Evolutionary conservation across 2,329 filamentous ascomycete species (phyloP).

Genomic region (Stromatinia cepivora): DNA sequence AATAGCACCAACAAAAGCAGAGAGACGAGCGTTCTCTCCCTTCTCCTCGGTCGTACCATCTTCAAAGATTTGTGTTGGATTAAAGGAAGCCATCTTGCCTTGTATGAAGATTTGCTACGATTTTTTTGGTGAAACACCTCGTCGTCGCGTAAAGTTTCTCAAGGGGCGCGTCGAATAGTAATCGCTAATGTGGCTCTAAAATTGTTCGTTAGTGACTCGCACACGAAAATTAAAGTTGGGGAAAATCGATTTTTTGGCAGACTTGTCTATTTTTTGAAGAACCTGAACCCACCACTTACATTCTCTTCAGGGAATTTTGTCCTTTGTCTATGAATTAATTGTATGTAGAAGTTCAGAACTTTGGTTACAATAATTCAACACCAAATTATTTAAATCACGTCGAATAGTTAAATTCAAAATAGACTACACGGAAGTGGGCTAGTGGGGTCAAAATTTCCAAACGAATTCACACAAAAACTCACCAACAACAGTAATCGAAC

Average conservation of each 20-base stretch:
- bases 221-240: slow-evolving; percentile 25
- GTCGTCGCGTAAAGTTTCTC: slow-evolving; percentile 25
- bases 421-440: slow-evolving; percentile 21
- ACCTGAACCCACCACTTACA: slow-evolving; percentile 16
- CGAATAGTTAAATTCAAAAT: slow-evolving; percentile 14
- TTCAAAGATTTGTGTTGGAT: slow-evolving; percentile 96
- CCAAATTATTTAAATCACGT: background rate
- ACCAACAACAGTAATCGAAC: slow-evolving; percentile 18
- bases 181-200: slow-evolving; percentile 24
- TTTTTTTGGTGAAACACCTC: slow-evolving; percentile 25
- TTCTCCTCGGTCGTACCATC: slow-evolving; percentile 97
- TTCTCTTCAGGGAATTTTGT: slow-evolving; percentile 11
- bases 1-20: slow-evolving; percentile 97
- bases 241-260: slow-evolving; percentile 21
- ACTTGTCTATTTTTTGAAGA: slow-evolving; percentile 12
- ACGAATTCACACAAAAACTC: slow-evolving; percentile 26
- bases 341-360: background rate
- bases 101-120: slow-evolving; percentile 21
- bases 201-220: slow-evolving; percentile 23
- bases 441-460: slow-evolving; percentile 25
- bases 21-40: slow-evolving; percentile 97
- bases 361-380: slow-evolving; percentile 8
- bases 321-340: background rate
- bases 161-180: slow-evolving; percentile 22
- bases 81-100: slow-evolving; percentile 56